These are phyloP conservation scores for Rehmannia glutinosa DNA, from an alignment of 257 asterid species.

Conservation along the genomic window DNA sequence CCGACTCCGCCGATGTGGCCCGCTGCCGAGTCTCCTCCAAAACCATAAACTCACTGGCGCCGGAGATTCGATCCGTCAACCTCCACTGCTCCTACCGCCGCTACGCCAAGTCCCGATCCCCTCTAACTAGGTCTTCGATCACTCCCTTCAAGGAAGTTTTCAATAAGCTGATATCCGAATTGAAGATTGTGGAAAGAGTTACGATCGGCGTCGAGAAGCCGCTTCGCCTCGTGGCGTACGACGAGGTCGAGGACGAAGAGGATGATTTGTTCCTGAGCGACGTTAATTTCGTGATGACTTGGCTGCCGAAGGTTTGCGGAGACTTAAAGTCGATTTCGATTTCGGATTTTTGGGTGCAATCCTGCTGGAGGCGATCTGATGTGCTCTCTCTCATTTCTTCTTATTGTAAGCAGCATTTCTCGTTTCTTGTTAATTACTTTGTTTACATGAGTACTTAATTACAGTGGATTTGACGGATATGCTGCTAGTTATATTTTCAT, in stretches of 20 bases:
- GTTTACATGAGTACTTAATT: not conserved
- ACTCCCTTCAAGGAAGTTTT: slow-evolving; percentile 64
- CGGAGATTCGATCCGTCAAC: slow-evolving; percentile 50
- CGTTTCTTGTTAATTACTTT: not conserved
- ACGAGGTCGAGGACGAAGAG: slow-evolving; percentile 58
- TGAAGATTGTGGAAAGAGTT: slow-evolving; percentile 42
- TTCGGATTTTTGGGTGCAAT: slow-evolving; percentile 78
- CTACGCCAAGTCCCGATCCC: slow-evolving; percentile 60
- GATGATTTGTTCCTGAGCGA: slow-evolving; percentile 61
- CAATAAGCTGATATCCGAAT: slow-evolving; percentile 36
- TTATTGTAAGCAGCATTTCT: slow-evolving; percentile 38
- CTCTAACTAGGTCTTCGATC: slow-evolving; percentile 36
- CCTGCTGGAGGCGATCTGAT: slow-evolving; percentile 69
- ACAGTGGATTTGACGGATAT: not conserved
- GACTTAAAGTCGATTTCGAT: slow-evolving; percentile 44
- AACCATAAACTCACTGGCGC: slow-evolving; percentile 46
- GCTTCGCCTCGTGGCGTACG: slow-evolving; percentile 40
- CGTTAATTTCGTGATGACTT: slow-evolving; percentile 37
- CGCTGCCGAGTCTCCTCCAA: slow-evolving; percentile 66
- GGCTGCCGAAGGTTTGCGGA: slow-evolving; percentile 52
- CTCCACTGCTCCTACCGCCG: slow-evolving; percentile 64
- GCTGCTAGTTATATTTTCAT: not conserved
- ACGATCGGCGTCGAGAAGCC: slow-evolving; percentile 67
- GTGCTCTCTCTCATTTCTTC: slow-evolving; percentile 50
- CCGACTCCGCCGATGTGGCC: slow-evolving; percentile 57